These are phyloP conservation scores for Phoenix roebelenii DNA, from an alignment of 176 grass and related monocot genomes.

Conservation along the genomic window DNA sequence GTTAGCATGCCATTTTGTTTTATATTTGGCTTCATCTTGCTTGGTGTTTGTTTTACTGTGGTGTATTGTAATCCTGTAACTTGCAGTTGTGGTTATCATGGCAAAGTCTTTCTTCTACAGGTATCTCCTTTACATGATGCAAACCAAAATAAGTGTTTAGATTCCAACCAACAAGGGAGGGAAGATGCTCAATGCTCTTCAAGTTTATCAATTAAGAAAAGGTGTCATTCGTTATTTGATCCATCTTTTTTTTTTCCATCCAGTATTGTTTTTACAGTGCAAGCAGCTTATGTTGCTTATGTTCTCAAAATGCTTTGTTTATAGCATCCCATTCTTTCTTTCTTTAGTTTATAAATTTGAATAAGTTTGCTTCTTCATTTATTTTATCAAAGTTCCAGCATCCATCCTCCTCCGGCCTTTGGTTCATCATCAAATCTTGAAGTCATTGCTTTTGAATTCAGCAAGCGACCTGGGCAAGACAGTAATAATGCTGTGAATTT, in stretches of 20 bases:
- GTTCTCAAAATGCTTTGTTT: not conserved
- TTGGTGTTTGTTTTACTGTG: too few species aligned
- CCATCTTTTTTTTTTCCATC: not conserved
- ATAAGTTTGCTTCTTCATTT: not conserved
- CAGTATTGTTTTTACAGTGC: not conserved
- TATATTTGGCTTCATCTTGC: too few species aligned
- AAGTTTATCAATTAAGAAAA: conserved; percentile 12
- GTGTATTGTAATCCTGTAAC: too few species aligned
- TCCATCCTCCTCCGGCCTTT: conserved; percentile 53
- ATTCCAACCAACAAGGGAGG: conserved; percentile 8
- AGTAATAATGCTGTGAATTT: conserved; percentile 25
- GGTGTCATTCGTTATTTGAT: conserved; percentile 16
- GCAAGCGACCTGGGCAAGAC: conserved; percentile 15
- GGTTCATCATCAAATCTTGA: conserved; percentile 60
- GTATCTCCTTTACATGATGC: conserved; percentile 30
- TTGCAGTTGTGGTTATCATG: too few species aligned
- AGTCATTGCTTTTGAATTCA: conserved; percentile 35
- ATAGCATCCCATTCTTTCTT: not conserved
- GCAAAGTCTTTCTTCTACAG: conserved; percentile 20
- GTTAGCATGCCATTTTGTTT: too few species aligned
- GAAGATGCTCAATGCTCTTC: conserved; percentile 10
- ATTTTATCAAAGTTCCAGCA: conserved; percentile 17
- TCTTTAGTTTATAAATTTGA: too few species aligned
- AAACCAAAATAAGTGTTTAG: conserved; percentile 11
- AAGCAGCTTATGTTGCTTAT: not conserved